phyloP scores from a whole-genome alignment of 768 basidiomycete species.

The Suillus weaverae region DNA sequence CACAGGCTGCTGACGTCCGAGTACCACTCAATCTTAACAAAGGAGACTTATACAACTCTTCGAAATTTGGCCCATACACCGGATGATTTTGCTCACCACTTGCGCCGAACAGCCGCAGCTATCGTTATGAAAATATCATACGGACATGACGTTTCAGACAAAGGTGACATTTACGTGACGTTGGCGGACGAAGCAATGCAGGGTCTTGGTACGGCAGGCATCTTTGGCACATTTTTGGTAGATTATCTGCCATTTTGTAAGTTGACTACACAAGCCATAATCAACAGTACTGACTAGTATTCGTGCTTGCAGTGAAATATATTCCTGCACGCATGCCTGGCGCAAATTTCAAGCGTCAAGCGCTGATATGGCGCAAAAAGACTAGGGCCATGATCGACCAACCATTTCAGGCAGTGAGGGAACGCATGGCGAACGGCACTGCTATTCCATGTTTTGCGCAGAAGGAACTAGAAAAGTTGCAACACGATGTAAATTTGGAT shows the following conservation, averaged over 20 bases:
- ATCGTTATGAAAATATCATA: constrained; percentile 44
- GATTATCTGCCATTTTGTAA: constrained; percentile 35
- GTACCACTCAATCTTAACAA: constrained; percentile 29
- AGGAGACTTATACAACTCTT: constrained; percentile 39
- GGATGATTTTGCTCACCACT: constrained; percentile 36
- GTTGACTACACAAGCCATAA: constrained; percentile 10
- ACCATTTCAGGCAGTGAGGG: constrained; percentile 45
- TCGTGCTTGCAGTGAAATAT: constrained; percentile 36
- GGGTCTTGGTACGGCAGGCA: constrained; percentile 37
- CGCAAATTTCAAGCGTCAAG: constrained; percentile 47
- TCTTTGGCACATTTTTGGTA: constrained; percentile 46
- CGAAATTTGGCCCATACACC: constrained; percentile 40
- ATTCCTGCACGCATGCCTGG: constrained; percentile 54
- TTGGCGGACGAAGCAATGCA: constrained; percentile 41
- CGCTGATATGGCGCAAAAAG: constrained; percentile 38
- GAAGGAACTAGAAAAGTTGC: constrained; percentile 38
- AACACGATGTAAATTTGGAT: constrained; percentile 16
- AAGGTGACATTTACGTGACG: constrained; percentile 41
- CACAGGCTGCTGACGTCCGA: constrained; percentile 23
- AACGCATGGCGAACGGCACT: constrained; percentile 40
- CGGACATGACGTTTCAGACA: constrained; percentile 37
- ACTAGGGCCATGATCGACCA: constrained; percentile 32
- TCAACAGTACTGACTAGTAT: background rate
- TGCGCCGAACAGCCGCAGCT: constrained; percentile 39
- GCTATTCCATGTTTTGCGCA: constrained; percentile 46